Conservation (phyloP, 768 basidiomycete species). For the Boletus reticuloceps region DNA sequence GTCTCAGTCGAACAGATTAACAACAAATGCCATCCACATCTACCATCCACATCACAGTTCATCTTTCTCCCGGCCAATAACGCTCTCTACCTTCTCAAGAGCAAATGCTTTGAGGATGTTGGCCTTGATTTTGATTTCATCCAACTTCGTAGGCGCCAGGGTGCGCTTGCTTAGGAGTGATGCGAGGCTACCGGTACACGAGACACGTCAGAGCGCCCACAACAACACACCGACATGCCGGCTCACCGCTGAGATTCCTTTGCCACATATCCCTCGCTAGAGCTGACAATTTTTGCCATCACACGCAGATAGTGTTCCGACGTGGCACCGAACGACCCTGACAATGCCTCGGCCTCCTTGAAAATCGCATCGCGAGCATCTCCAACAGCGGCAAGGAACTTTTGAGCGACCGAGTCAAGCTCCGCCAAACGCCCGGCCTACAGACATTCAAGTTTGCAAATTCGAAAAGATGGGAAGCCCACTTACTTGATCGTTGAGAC, state of each 20-base stretch:
- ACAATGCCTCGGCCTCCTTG: slow-evolving; percentile 56
- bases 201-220: slow-evolving; percentile 5
- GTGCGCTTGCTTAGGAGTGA: slow-evolving; percentile 76
- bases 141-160: slow-evolving; percentile 76
- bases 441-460: slow-evolving; percentile 8
- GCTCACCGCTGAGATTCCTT: slow-evolving; percentile 84
- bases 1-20: slow-evolving; percentile 12
- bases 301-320: slow-evolving; percentile 83
- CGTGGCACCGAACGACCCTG: slow-evolving; percentile 46
- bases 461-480: not conserved
- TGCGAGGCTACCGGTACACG: slow-evolving; percentile 48
- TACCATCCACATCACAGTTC: slow-evolving; percentile 41
- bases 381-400: slow-evolving; percentile 64
- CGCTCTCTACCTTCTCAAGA: slow-evolving; percentile 35
- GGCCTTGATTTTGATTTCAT: slow-evolving; percentile 90
- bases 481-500: slow-evolving; percentile 65
- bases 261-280: slow-evolving; percentile 70
- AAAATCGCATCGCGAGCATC: slow-evolving; percentile 59
- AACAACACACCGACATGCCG: not conserved
- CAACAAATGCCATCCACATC: slow-evolving; percentile 11
- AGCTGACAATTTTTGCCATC: slow-evolving; percentile 82
- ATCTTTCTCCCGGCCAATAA: slow-evolving; percentile 31
- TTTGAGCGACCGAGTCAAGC: slow-evolving; percentile 74
- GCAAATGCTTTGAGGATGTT: slow-evolving; percentile 77
- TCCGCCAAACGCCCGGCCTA: slow-evolving; percentile 81